These are phyloP conservation scores for Aspergillus vadensis DNA, from an alignment of 2,329 filamentous ascomycete genomes.

Conservation along the genomic window DNA sequence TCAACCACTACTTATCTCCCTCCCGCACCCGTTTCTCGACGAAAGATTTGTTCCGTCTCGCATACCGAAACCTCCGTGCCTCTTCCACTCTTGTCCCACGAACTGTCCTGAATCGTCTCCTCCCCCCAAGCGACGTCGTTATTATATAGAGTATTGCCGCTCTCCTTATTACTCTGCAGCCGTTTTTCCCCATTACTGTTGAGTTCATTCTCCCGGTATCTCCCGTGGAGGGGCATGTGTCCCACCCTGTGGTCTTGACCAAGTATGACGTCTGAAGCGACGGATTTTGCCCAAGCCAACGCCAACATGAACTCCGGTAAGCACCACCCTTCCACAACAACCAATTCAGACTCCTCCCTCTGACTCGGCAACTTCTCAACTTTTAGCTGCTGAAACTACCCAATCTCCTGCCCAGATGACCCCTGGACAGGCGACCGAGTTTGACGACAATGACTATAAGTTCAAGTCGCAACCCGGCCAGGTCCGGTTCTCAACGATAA, in stretches of 20 bases:
- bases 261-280: constrained; percentile 42
- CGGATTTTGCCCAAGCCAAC: constrained; percentile 29
- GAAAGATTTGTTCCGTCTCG: constrained; percentile 35
- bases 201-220: constrained; percentile 7
- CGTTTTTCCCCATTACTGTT: background rate
- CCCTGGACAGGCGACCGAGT: constrained; percentile 25
- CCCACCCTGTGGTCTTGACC: constrained; percentile 30
- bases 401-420: constrained; percentile 26
- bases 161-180: background rate
- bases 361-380: constrained; percentile 10
- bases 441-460: constrained; percentile 32
- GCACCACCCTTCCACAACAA: constrained; percentile 23
- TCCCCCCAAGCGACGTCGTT: background rate
- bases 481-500: constrained; percentile 71
- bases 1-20: background rate
- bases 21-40: constrained; percentile 18
- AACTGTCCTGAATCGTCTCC: background rate
- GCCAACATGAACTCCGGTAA: constrained; percentile 34
- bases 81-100: constrained; percentile 35
- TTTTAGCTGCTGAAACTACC: constrained; percentile 22
- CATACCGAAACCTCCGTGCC: constrained; percentile 26
- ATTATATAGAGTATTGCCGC: background rate
- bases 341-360: background rate
- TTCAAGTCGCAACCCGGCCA: constrained; percentile 36
- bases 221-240: constrained; percentile 37